Base-by-base conservation (phyloP, 1,284 basidiomycete species). In the Phaffia rhodozyma region DNA sequence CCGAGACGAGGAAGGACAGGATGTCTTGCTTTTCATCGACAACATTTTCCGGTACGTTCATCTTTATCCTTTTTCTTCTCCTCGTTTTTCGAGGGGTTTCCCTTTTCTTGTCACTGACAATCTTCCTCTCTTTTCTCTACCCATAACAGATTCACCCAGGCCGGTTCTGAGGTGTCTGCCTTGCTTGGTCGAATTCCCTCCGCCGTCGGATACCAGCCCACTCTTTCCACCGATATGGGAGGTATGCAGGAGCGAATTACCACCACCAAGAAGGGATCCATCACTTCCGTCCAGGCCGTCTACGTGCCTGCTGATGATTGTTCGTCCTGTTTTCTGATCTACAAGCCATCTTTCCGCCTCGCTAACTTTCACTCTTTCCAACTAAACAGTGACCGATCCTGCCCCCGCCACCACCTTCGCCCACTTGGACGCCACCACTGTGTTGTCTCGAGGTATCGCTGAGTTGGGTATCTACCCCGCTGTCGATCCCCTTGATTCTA, bases 1-100 rank as follows among this genome's bases (percentile, higher is more conserved):
- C 94, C 93, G 94, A 87, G 94, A 98, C 75, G 93, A 97, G 81
- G 93, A 98, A 81, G 94, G 94, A 71, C 94, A 98, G 80, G 94
- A 97, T 79, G 94, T 98, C 82, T 84, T 97, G 76, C 87, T 98
- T 76, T 97, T 97, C 85, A 97, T 97, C 77, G 94, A 98, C 89
- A 98, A 97, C 85, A 98, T 97, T 82, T 96, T 96, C 91, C 91
- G 92, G 34, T 53, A 27, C 6, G 18, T 65, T 50, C 43, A 38
- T 58, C 21, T 48, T 68, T 11, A 11, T 55, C 67, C 49, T 54
- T 20, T 49, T 53, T 18, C 13, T 49, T 61, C 1, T 18, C 13
- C 55, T 11, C 38, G 21, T 47, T n/a, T n/a, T n/a, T n/a, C n/a
- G n/a, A n/a, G n/a, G n/a, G n/a, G n/a, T n/a, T n/a, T n/a, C n/a